phyloP scores from a whole-genome alignment of 2,329 filamentous ascomycete species.

The Trichothecium roseum region DNA sequence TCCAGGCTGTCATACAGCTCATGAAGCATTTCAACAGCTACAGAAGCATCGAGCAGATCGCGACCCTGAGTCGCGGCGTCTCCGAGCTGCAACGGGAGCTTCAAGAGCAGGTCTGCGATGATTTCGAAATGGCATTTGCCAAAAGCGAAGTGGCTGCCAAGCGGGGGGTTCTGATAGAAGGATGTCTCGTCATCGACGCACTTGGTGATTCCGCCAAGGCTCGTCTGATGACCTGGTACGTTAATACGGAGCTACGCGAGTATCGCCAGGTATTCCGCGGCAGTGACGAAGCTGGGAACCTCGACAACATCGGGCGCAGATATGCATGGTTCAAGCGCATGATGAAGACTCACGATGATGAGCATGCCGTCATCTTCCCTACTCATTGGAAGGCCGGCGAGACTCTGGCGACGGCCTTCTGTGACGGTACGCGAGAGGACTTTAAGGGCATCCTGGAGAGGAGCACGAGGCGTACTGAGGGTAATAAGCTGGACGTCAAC shows the following conservation, averaged over 20 bases:
- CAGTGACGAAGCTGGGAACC: conserved; percentile 88
- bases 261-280: conserved; percentile 93
- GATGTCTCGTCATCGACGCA: conserved; percentile 89
- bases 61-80: conserved; percentile 82
- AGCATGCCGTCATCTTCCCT: conserved; percentile 83
- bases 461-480: conserved; percentile 69
- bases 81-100: conserved; percentile 87
- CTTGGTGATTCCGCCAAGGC: conserved; percentile 78
- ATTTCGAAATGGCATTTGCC: conserved; percentile 92
- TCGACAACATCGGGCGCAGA: conserved; percentile 91
- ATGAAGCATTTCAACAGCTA: conserved; percentile 99
- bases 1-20: conserved; percentile 92
- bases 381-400: conserved; percentile 83
- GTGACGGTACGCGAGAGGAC: conserved; percentile 89
- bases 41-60: conserved; percentile 95
- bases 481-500: conserved; percentile 79
- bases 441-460: conserved; percentile 87
- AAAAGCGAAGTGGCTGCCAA: conserved; percentile 70
- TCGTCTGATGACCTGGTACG: conserved; percentile 88
- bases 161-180: conserved; percentile 66
- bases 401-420: conserved; percentile 81
- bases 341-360: conserved; percentile 90
- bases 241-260: conserved; percentile 91
- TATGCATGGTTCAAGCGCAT: conserved; percentile 97
- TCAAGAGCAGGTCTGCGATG: conserved; percentile 95